Conservation (phyloP, 305 asterid genomes). For the Fraxinus sp. region DNA sequence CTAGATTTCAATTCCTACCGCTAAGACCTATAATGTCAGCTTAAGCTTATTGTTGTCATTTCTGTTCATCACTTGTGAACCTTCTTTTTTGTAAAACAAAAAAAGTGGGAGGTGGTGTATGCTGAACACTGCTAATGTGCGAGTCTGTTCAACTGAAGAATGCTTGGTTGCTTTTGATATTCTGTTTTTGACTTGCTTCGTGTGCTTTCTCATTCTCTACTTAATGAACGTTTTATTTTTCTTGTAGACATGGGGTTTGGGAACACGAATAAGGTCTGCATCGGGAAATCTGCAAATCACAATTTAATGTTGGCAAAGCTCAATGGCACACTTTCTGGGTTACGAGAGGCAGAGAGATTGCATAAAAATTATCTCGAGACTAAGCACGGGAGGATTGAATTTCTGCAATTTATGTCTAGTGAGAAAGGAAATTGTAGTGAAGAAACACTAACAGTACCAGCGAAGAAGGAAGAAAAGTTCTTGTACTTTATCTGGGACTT, state of each 20-base stretch:
- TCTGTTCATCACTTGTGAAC: not conserved
- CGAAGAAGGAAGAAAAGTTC: constrained; percentile 25
- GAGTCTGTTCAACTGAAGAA: not conserved
- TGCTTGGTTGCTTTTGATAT: not conserved
- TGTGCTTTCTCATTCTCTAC: not conserved
- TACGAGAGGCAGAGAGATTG: constrained; percentile 56
- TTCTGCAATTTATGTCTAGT: constrained; percentile 31
- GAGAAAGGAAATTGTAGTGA: constrained; percentile 16
- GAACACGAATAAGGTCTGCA: constrained; percentile 49
- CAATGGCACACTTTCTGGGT: constrained; percentile 55
- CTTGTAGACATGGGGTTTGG: constrained; percentile 47
- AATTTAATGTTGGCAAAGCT: constrained; percentile 56
- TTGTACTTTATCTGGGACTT: constrained; percentile 49
- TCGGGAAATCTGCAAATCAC: constrained; percentile 56
- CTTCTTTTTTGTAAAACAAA: not conserved
- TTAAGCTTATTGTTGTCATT: not conserved
- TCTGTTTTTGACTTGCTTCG: not conserved
- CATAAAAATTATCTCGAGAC: constrained; percentile 35
- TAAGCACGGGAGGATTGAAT: constrained; percentile 46
- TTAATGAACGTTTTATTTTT: not conserved
- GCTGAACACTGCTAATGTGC: not conserved
- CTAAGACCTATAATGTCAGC: not conserved
- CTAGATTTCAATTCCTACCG: not conserved
- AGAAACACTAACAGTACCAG: constrained; percentile 23
- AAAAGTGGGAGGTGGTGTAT: not conserved